A percentile compares a stretch with the other conserved stretches of the same genome.
These are phyloP conservation scores for Carex kokanica DNA, from an alignment of 176 grass and related monocot genomes.

Conservation along the genomic window DNA sequence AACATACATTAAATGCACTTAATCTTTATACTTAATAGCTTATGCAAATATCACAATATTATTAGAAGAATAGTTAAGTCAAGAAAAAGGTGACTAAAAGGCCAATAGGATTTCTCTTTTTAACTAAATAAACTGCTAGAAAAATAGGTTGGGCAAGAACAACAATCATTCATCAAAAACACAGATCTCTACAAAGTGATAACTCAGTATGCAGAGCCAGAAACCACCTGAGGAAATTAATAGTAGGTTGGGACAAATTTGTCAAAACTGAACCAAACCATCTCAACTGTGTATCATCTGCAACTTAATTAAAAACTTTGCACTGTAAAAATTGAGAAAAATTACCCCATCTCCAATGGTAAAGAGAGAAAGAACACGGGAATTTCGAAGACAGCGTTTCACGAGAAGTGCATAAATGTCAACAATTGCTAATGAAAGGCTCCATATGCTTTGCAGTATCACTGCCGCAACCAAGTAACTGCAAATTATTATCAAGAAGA, in stretches of 20 bases:
- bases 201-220: neutral
- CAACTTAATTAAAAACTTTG: neutral
- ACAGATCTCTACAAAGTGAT: neutral
- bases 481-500: conserved; percentile 20
- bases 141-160: neutral
- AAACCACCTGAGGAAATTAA: neutral
- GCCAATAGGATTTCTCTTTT: neutral
- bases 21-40: too few species aligned
- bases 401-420: conserved; percentile 91
- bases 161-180: neutral
- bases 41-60: too few species aligned
- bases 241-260: neutral
- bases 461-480: conserved; percentile 66
- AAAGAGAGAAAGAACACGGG: conserved; percentile 48
- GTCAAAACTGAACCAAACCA: neutral
- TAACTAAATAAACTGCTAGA: neutral
- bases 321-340: neutral
- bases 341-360: conserved; percentile 77
- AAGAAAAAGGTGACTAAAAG: neutral
- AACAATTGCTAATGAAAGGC: conserved; percentile 58
- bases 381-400: conserved; percentile 69
- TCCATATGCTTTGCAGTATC: conserved; percentile 81
- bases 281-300: neutral
- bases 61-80: too few species aligned
- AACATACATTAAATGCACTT: neutral